Evolutionary conservation across 768 basidiomycete species (phyloP), one percentile per base, ranked within the genome.

Genomic region (Leccinum fibrillosum): DNA sequence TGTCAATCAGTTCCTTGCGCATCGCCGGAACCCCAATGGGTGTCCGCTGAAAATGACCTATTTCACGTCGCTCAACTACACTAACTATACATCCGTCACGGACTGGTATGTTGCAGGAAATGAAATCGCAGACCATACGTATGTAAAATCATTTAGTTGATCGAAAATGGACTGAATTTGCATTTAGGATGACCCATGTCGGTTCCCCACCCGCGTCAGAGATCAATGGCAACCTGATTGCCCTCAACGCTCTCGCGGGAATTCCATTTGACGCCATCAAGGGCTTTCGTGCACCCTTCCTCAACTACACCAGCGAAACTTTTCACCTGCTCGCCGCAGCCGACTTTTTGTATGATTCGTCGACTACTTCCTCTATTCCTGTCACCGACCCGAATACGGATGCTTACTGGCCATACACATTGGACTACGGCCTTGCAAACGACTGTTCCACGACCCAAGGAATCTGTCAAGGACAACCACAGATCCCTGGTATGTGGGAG

Each of bases 81-180:
- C 56, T 1, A 55, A 56, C 9, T 56, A 56, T 30, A 56, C 55
- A n/a, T 34, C 47, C 55, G 44, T 57, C 55, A 57, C 44, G 26
- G 55, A 57, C 35, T 57, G 44, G 56, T 57, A 57, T 7, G 32
- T 57, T 11, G 32, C 44, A 17, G 54, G 56, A n/a, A 57, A 57
- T 9, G 55, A 57, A 45, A 57, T 57, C 4, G 55, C 55, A 17
- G 44, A 57, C 55, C 55, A 57, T 23, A 57, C 34, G 44, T 57
- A 19, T n/a, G 55, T 57, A 19, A 17, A 13, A 9, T 5, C 19
- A 8, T 25, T 15, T 21, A n/a, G 10, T 5, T 25, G 13, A 39
- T 44, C 13, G 17, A 23, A 21, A 10, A 12, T 37, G 4, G 2
- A 35, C 15, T 35, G 19, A 47, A 15, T 34, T 28, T 47, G 4